Conservation (phyloP, 2,329 filamentous ascomycete genomes). For the Daldinia eschscholtzii region DNA sequence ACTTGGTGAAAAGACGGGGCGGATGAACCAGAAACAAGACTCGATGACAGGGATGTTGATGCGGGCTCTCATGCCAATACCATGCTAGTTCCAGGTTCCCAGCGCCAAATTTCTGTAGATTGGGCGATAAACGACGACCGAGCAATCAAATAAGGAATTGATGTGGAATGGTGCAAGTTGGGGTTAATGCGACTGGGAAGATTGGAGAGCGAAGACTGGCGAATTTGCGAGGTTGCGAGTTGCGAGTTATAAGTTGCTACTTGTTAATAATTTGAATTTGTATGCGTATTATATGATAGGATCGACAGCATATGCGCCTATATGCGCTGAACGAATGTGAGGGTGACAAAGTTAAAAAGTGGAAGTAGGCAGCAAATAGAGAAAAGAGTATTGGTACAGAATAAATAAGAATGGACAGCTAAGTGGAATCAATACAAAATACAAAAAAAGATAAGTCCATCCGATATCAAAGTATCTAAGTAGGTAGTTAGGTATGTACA, state of each 20-base stretch:
- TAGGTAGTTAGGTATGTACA: neutral
- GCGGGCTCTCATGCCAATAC: constrained; percentile 23
- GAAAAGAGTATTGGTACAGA: constrained; percentile 6
- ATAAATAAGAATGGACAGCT: too few species aligned
- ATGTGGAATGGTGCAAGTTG: constrained; percentile 1
- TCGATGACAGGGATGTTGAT: constrained; percentile 37
- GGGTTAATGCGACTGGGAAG: constrained; percentile 4
- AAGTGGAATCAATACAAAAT: too few species aligned
- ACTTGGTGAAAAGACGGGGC: constrained; percentile 12
- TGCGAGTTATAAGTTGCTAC: neutral
- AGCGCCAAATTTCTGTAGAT: constrained; percentile 14
- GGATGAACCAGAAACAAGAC: constrained; percentile 26
- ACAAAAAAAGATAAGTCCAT: constrained; percentile 9
- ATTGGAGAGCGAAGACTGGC: neutral
- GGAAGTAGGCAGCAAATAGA: neutral
- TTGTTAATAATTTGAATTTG: neutral
- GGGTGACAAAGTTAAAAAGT: neutral
- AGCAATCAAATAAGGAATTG: constrained; percentile 3
- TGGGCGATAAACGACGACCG: constrained; percentile 12
- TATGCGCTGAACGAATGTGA: neutral
- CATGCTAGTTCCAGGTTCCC: neutral
- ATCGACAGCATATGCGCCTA: neutral
- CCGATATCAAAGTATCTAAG: neutral
- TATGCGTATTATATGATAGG: constrained; percentile 1
- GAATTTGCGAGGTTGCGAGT: neutral